phyloP scores from a whole-genome alignment of 2,329 filamentous ascomycete species.

The Fusarium tjaetaba region DNA sequence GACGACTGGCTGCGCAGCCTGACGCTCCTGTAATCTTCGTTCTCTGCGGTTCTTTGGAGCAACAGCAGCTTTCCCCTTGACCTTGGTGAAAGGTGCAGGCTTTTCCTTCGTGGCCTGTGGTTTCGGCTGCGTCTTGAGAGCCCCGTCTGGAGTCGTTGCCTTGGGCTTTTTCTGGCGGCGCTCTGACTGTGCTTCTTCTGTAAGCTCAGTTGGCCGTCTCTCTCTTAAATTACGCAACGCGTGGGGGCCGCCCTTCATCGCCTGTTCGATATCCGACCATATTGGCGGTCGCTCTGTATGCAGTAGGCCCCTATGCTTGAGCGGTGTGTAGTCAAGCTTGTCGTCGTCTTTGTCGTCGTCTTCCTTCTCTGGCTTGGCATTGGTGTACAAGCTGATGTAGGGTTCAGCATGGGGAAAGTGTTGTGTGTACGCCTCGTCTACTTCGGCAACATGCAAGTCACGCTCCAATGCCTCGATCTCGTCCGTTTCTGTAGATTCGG shows the following conservation, averaged over 20 bases:
- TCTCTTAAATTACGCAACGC: conserved; percentile 67
- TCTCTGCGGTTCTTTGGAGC: conserved; percentile 50
- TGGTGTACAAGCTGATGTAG: conserved; percentile 73
- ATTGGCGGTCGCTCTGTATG: conserved; percentile 65
- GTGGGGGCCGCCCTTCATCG: conserved; percentile 65
- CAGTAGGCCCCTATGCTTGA: conserved; percentile 56
- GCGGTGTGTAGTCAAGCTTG: conserved; percentile 41
- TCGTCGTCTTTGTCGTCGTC: conserved; percentile 49
- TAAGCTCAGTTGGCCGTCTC: conserved; percentile 49
- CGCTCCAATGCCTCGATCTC: conserved; percentile 62
- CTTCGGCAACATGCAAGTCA: conserved; percentile 73
- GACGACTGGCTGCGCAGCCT: conserved; percentile 44
- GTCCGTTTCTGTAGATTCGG: conserved; percentile 62
- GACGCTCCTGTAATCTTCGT: conserved; percentile 49
- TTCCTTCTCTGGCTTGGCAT: conserved; percentile 47
- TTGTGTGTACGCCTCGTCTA: conserved; percentile 79
- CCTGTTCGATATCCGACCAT: conserved; percentile 74
- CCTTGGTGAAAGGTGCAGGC: conserved; percentile 20
- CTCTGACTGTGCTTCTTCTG: conserved; percentile 21
- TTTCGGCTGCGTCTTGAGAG: conserved; percentile 32
- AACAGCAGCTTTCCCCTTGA: conserved; percentile 39
- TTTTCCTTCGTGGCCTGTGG: conserved; percentile 30
- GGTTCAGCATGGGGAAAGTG: conserved; percentile 76
- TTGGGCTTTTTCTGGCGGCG: conserved; percentile 27
- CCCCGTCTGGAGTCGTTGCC: conserved; percentile 32